Conservation (phyloP, 1,284 basidiomycete genomes). For the Boletellus dicymbophilus region DNA sequence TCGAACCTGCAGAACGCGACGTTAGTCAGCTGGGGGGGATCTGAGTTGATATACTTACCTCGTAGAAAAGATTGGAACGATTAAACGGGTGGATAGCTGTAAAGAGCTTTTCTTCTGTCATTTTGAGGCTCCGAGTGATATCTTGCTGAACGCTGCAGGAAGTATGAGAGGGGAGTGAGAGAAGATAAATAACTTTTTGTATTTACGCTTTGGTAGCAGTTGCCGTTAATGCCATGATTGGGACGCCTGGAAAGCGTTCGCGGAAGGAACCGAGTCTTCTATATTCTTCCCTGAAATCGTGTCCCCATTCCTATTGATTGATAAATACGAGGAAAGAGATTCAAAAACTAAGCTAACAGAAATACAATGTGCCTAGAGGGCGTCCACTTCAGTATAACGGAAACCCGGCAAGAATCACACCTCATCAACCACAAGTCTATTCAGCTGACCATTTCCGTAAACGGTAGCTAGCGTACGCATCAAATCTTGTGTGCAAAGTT, state of each 20-base stretch:
- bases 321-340: not conserved
- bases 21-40: not conserved
- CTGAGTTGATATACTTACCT: conserved; percentile 42
- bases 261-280: conserved; percentile 72
- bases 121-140: conserved; percentile 65
- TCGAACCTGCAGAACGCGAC: conserved; percentile 46
- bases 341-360: conserved; percentile 47
- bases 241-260: conserved; percentile 65
- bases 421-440: conserved; percentile 81
- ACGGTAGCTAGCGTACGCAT: conserved; percentile 50
- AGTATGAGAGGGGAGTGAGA: not conserved
- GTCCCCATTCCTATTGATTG: conserved; percentile 77
- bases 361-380: conserved; percentile 76
- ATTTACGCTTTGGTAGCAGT: conserved; percentile 67
- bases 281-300: conserved; percentile 78
- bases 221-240: conserved; percentile 85
- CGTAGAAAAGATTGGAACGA: conserved; percentile 79
- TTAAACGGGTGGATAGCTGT: conserved; percentile 80
- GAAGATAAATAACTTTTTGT: not conserved
- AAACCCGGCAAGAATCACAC: conserved; percentile 36
- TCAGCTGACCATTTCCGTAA: conserved; percentile 58
- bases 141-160: conserved; percentile 65
- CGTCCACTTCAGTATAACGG: conserved; percentile 2
- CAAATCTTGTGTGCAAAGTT: conserved; percentile 59
- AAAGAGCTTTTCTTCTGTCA: conserved; percentile 57